Evolutionary conservation across 2,329 filamentous ascomycete species (phyloP).

Genomic region (Plectosphaerella plurivora): DNA sequence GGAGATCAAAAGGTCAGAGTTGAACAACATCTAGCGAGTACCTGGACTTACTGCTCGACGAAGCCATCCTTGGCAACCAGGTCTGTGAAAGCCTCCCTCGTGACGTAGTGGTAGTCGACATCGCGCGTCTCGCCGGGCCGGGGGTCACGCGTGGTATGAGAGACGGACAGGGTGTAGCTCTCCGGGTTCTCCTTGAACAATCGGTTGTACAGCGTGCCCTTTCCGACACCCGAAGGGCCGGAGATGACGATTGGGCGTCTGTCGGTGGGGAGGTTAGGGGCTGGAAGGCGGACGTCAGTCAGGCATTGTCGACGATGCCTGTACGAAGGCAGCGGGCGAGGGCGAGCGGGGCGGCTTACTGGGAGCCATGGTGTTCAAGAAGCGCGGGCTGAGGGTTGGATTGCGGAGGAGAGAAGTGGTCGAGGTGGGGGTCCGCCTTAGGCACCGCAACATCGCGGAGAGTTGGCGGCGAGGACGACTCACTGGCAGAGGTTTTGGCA

Average conservation of each 20-base stretch:
- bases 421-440: neutral
- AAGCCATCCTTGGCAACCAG: slow-evolving; percentile 69
- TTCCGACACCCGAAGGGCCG: slow-evolving; percentile 75
- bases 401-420: neutral
- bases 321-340: neutral
- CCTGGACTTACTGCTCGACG: slow-evolving; percentile 56
- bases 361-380: slow-evolving; percentile 20
- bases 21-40: neutral
- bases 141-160: slow-evolving; percentile 77
- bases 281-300: slow-evolving; percentile 9
- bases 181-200: slow-evolving; percentile 57
- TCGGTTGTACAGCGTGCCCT: slow-evolving; percentile 72
- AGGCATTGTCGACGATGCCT: neutral
- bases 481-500: neutral
- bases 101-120: slow-evolving; percentile 76
- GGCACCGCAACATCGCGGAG: neutral
- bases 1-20: neutral
- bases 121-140: slow-evolving; percentile 72
- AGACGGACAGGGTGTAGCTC: slow-evolving; percentile 51
- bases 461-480: neutral
- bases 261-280: slow-evolving; percentile 33
- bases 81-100: slow-evolving; percentile 60
- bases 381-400: slow-evolving; percentile 10
- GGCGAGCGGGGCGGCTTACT: slow-evolving; percentile 20
- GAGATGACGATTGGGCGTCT: slow-evolving; percentile 70